Evolutionary conservation across 371 early-diverging fungal species (phyloP), one percentile per base, ranked within the genome.

Genomic region (Mucor piriformis): DNA sequence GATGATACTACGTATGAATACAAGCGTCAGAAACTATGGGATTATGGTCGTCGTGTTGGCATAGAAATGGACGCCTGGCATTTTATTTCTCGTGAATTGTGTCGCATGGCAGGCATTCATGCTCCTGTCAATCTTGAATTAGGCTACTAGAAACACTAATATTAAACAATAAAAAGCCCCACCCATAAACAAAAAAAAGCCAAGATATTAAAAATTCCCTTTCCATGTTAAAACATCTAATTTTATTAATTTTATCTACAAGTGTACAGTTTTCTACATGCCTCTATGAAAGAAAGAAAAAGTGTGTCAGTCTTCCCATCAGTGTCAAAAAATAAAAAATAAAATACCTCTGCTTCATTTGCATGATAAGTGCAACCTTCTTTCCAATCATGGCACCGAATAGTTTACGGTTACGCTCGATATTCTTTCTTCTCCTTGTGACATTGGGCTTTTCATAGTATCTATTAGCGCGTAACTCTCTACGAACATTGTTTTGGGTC

Each of bases 291-390:
- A 23, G 25, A 35, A 18, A 54, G 15, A 16, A 13, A 34, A 44
- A 49, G 38, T n/a, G n/a, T n/a, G 24, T 35, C 21, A 35, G 16
- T 44, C n/a, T n/a, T 23, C 3, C 18, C 27, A 29, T 8, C 25
- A 35, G n/a, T 13, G 12, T n/a, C n/a, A 25, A 15, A 4, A 13
- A 46, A 23, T 46, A 23, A 1, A 34, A 24, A 15, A n/a, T 21
- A 2, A 46, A 11, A 37, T 78, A 83, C 84, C 84, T 74, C 37
- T 78, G 69, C 65, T 84, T 84, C 79, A 84, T 81, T 63, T 84
- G 81, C 78, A 84, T 76, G 64, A 84, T 78, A 43, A 82, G 62
- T n/a, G 72, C 78, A 47, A 82, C 81, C 69, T 84, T 84, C 64
- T 79, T 82, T 29, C 70, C 67, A 32, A 84, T 71, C 69, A 79